Base-by-base conservation (phyloP, 768 basidiomycete species). In the Candolleomyces efflorescens region DNA sequence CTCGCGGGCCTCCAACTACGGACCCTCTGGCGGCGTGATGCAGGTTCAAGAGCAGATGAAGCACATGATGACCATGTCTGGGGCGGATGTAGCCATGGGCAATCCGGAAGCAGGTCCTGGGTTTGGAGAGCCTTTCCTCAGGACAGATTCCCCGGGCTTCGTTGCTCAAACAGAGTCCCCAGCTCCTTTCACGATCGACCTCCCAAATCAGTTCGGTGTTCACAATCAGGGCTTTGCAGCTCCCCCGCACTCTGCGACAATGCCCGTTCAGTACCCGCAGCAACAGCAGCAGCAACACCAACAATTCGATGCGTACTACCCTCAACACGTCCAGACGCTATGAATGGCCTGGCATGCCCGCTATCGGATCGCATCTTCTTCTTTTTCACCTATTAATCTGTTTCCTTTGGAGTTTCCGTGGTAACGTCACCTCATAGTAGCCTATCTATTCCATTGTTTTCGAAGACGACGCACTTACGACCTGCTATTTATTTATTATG, bases 1-100 rank as follows among this genome's bases (percentile, higher is more conserved):
- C 52, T 76, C 77, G 51, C 66, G 79, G 52, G 75, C 69, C 36
- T 77, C 79, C 58, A 77, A 67, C 60, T 72, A 72, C 47, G 69
- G 66, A 15, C n/a, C n/a, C n/a, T 64, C 65, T 18, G 64, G 64
- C 10, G 60, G 56, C 9, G 62, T 64, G 55, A 72, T 69, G 57
- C 61, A 44, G 57, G 49, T 78, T 60, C 72, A 76, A 43, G 77
- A 77, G 61, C 76, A 78, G 67, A 77, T 79, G 68, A 77, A 78
- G 75, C 62, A 73, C 63, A 73, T 74, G 67, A 75, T 80, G 73
- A 27, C 20, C 22, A 53, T 47, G 36, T 51, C 23, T 26, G 55
- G 46, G 5, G 18, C 18, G 45, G 56, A 58, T 43, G 73, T 70
- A 70, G 72, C 54, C 52, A 67, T 69, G 67, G 48, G 47, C 52